Evolutionary conservation across 495 filamentous ascomycete species (phyloP).

Genomic region (Talaromyces thailandensis): DNA sequence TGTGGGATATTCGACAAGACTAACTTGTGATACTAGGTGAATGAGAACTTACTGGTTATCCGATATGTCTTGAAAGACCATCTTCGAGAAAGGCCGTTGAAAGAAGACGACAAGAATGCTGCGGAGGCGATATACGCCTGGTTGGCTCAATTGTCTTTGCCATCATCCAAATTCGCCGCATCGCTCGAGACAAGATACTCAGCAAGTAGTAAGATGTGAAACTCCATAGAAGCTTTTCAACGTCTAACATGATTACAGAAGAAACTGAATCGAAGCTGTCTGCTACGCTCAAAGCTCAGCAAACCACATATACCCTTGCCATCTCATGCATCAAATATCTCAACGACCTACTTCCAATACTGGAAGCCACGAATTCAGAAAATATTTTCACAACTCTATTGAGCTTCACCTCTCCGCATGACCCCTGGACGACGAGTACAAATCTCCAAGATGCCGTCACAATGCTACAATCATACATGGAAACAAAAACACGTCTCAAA

Average conservation of each 20-base stretch:
- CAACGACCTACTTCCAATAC: slow-evolving; percentile 11
- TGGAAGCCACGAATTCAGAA: slow-evolving; percentile 10
- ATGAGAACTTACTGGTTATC: slow-evolving; percentile 22
- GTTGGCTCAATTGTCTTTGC: slow-evolving; percentile 24
- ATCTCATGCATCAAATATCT: slow-evolving; percentile 23
- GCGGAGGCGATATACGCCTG: slow-evolving; percentile 25
- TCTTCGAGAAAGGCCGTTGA: slow-evolving; percentile 9
- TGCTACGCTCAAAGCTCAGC: slow-evolving; percentile 13
- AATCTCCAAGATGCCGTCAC: slow-evolving; percentile 19
- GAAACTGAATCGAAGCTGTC: slow-evolving; percentile 9
- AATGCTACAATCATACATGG: slow-evolving; percentile 31
- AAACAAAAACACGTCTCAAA: slow-evolving; percentile 12
- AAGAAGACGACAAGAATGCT: slow-evolving; percentile 17
- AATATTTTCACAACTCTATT: slow-evolving; percentile 27
- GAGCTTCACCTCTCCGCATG: slow-evolving; percentile 37
- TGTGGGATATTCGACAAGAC: neutral
- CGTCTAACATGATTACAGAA: neutral
- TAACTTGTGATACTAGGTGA: neutral
- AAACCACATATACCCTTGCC: slow-evolving; percentile 17
- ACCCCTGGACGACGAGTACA: slow-evolving; percentile 46
- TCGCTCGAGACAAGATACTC: slow-evolving; percentile 16
- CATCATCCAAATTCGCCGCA: slow-evolving; percentile 24
- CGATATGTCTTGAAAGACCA: slow-evolving; percentile 16
- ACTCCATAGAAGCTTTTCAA: neutral
- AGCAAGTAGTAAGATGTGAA: slow-evolving; percentile 13